Base-by-base conservation (phyloP, 164 flowering plant species). In the Aristolochia contorta region DNA sequence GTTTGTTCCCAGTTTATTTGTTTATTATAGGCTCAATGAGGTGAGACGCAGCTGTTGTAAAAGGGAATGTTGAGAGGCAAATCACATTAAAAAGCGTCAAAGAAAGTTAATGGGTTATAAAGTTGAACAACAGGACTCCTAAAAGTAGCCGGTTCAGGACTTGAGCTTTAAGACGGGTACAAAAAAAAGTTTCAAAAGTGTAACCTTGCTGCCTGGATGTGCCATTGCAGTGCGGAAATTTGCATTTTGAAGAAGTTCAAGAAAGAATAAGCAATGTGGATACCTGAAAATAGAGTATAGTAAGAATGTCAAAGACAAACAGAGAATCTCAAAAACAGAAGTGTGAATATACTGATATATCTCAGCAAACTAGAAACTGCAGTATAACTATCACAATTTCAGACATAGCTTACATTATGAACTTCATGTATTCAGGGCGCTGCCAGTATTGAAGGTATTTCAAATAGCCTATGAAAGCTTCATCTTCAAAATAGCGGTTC, bases 391-490 rank as follows among this genome's bases (percentile, higher is more conserved):
- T 37, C 10, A 8, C 43, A 6, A 49, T 32, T 63, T 47, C 21
- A 7, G 23, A 54, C 56, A 2, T 59, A 59, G 43, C 96, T 83
- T 65, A 90, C 99, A 90, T 93, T 47, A 90, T 88, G 65, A 84
- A 93, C 63, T 88, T 93, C 14, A 78, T 64, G 60, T 93, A 93
- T 73, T 93, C 99, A 0, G 96, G 96, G 2, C 63, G 82, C 66
- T 88, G 99, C 97, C 99, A 93, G 67, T 93, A 90, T 57, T 81
- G 94, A 67, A 93, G 87, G 73, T 93, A 93, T 48, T 88, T 88
- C 79, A 93, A 75, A 75, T 93, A 93, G 46, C 99, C 96, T 76
- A 90, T 86, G 70, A 93, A 93, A n/a, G 99, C 97, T 77, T 93
- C 99, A 76, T 93, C 97, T 74, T 93, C 99, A 71, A 93, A 86